phyloP scores from a whole-genome alignment of 108 stramenopile genomes.

The Cyclotella choctawhatcheeana region DNA sequence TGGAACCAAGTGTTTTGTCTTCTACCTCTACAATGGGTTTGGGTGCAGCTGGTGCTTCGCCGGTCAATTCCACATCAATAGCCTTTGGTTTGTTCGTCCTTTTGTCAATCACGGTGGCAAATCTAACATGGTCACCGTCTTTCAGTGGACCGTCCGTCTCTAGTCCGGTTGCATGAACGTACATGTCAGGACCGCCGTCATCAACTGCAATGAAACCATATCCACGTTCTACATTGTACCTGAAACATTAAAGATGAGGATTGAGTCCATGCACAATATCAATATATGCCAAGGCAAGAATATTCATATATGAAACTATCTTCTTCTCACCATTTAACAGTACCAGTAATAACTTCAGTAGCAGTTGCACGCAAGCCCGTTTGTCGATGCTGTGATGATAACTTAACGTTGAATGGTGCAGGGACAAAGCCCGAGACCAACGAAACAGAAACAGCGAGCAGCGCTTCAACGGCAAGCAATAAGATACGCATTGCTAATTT shows the following conservation, averaged over 20 bases:
- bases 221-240: slow-evolving; percentile 43
- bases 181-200: slow-evolving; percentile 51
- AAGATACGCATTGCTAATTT: slow-evolving; percentile 18
- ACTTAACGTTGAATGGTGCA: neutral
- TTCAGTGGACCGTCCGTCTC: slow-evolving; percentile 21
- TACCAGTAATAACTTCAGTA: slow-evolving; percentile 33
- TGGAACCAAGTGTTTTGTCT: too few relatives aligned
- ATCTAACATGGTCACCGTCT: slow-evolving; percentile 34
- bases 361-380: slow-evolving; percentile 7
- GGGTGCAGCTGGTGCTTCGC: neutral
- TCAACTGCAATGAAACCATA: slow-evolving; percentile 51
- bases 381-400: slow-evolving; percentile 10
- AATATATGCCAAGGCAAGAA: neutral
- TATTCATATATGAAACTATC: neutral
- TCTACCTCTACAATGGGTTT: too few relatives aligned
- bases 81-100: slow-evolving; percentile 51
- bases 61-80: slow-evolving; percentile 21
- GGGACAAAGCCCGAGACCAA: slow-evolving; percentile 25
- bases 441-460: slow-evolving; percentile 14
- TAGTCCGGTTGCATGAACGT: slow-evolving; percentile 48
- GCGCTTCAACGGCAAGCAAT: neutral
- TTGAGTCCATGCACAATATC: too few relatives aligned
- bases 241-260: neutral
- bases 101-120: slow-evolving; percentile 29
- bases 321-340: slow-evolving; percentile 27